Base-by-base conservation (phyloP, 1,284 basidiomycete species). In the Ganoderma resinaceum region DNA sequence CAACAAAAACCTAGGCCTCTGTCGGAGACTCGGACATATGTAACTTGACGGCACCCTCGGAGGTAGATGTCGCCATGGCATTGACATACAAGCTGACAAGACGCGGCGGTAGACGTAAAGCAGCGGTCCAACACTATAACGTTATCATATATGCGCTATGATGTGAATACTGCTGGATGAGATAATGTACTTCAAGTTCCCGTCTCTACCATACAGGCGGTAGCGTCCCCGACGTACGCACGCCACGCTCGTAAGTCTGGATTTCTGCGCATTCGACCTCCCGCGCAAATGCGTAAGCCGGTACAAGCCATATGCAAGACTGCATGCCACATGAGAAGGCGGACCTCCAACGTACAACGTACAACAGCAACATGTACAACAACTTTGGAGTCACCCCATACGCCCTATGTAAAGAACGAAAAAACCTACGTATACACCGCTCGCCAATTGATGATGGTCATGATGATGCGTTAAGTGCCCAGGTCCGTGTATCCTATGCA, bases 181-280 rank as follows among this genome's bases (percentile, higher is more conserved):
- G 66, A 65, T 71, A 67, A 67, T 63, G 67, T 71, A 69, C 69
- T 70, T 70, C n/a, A n/a, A n/a, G n/a, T n/a, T n/a, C 63, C 53
- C 31, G 16, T 29, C 52, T 31, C 23, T 49, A 46, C 43, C n/a
- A n/a, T 46, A 46, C 43, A 52, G 49, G 49, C 49, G 26, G 49
- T 16, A 26, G 6, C 5, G 16, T 9, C 52, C 52, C 26, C 52
- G 4, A 29, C 29, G 33, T 16, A 33, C 29, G 52, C 52, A 31
- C 29, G 26, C 29, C 2, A 7, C 46, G 8, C 46, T 26, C 23
- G 23, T 12, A 11, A 49, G 14, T n/a, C n/a, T n/a, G 23, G 3
- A 26, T 4, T 12, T 26, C 23, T 12, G 46, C 12, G 46, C 23
- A 20, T 49, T 23, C 23, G 5, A 12, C 37, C 37, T 49, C 46